phyloP scores from a whole-genome alignment of 73 alveolate species.

The Paramecium biaurelia region DNA sequence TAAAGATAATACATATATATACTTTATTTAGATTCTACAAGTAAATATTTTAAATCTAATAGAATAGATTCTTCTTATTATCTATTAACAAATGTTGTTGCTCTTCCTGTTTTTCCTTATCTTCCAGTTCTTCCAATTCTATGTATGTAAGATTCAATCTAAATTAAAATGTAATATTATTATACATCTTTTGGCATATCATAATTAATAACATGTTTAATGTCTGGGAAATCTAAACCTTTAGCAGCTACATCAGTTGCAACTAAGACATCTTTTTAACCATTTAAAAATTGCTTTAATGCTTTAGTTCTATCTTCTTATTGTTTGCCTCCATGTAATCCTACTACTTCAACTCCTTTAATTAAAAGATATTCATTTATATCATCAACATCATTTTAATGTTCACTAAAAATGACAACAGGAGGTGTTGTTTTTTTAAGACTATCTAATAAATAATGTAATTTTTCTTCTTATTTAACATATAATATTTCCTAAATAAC shows the following conservation, averaged over 20 bases:
- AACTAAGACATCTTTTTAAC: conserved; percentile 77
- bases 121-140: conserved; percentile 72
- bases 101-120: conserved; percentile 64
- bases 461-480: conserved; percentile 70
- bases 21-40: conserved; percentile 44
- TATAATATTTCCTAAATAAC: conserved; percentile 53
- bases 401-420: conserved; percentile 73
- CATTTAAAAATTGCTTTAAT: conserved; percentile 73
- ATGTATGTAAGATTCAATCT: conserved; percentile 69
- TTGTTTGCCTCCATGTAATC: conserved; percentile 70
- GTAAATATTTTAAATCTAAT: conserved; percentile 48
- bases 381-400: conserved; percentile 62
- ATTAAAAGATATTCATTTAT: conserved; percentile 62
- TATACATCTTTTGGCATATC: conserved; percentile 85
- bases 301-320: conserved; percentile 76
- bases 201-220: conserved; percentile 83
- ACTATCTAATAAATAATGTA: conserved; percentile 64
- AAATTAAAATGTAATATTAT: background rate
- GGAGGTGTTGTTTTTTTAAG: conserved; percentile 75
- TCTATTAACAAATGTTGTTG: conserved; percentile 63
- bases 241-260: conserved; percentile 93
- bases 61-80: conserved; percentile 55
- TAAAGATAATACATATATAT: background rate
- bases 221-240: conserved; percentile 85
- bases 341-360: conserved; percentile 64